A percentile compares a stretch with the other conserved stretches of the same genome.
phyloP scores from a whole-genome alignment of 805 yeast species.

The Candida xiaguanensis region DNA sequence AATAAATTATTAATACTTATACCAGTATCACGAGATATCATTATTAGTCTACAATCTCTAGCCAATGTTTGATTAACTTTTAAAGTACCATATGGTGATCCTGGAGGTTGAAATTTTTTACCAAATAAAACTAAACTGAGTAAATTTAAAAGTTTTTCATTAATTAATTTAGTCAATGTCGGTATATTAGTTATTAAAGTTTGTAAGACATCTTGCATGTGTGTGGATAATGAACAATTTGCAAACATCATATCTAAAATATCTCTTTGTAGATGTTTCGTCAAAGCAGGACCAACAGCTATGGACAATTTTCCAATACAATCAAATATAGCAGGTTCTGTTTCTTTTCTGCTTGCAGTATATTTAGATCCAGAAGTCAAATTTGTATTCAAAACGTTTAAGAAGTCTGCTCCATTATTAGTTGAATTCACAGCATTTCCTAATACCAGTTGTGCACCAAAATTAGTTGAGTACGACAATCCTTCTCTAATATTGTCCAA shows the following conservation, averaged over 20 bases:
- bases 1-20: constrained; percentile 32
- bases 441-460: constrained; percentile 36
- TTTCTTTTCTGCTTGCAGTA: constrained; percentile 58
- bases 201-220: constrained; percentile 72
- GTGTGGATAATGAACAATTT: constrained; percentile 77
- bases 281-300: constrained; percentile 90
- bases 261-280: constrained; percentile 82
- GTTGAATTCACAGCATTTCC: constrained; percentile 31
- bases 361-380: constrained; percentile 43
- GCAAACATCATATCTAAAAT: constrained; percentile 70
- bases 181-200: constrained; percentile 72
- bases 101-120: constrained; percentile 76
- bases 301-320: constrained; percentile 83
- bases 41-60: constrained; percentile 68
- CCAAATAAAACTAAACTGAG: constrained; percentile 80
- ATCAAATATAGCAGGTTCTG: constrained; percentile 81
- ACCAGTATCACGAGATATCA: constrained; percentile 68
- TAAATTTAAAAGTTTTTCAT: constrained; percentile 64
- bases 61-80: constrained; percentile 66
- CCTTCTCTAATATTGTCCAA: constrained; percentile 81
- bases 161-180: constrained; percentile 69
- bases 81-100: constrained; percentile 67
- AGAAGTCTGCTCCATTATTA: constrained; percentile 6
- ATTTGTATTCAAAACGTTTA: constrained; percentile 3
- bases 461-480: constrained; percentile 39